Conservation (phyloP, 768 basidiomycete genomes). For the Suillus plorans region DNA sequence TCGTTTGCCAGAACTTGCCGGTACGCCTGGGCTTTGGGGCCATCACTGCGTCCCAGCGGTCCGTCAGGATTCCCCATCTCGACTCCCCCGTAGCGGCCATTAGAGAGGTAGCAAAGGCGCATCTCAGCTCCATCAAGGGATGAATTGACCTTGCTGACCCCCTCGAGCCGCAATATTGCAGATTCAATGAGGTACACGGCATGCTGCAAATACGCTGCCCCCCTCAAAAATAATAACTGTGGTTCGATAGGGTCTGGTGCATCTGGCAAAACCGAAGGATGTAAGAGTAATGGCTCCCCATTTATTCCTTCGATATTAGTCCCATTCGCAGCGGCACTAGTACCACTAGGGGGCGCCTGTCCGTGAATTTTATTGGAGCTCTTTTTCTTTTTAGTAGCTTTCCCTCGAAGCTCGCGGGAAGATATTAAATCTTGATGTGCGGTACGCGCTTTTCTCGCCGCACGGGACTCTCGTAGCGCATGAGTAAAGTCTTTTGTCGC, state of each 20-base stretch:
- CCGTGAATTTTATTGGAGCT: constrained; percentile 50
- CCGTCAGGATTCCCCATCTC: constrained; percentile 83
- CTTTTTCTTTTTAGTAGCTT: constrained; percentile 56
- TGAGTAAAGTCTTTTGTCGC: constrained; percentile 82
- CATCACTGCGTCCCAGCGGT: constrained; percentile 59
- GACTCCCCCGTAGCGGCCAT: constrained; percentile 79
- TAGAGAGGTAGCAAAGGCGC: constrained; percentile 71
- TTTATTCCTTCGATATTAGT: constrained; percentile 46
- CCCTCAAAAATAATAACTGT: constrained; percentile 81
- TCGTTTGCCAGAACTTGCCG: constrained; percentile 53
- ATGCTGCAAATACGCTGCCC: constrained; percentile 80
- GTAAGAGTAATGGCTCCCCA: constrained; percentile 53
- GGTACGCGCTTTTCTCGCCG: constrained; percentile 61
- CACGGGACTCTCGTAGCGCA: constrained; percentile 76
- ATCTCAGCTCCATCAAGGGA: constrained; percentile 69
- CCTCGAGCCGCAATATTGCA: constrained; percentile 70
- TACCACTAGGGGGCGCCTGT: constrained; percentile 69
- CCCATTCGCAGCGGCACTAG: constrained; percentile 45
- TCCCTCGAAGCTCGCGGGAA: constrained; percentile 38
- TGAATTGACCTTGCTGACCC: constrained; percentile 54
- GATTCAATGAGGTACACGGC: constrained; percentile 74
- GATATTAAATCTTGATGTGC: constrained; percentile 48
- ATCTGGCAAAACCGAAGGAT: constrained; percentile 72
- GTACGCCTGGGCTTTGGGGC: constrained; percentile 66
- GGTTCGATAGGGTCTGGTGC: constrained; percentile 87